Evolutionary conservation across 2,329 filamentous ascomycete genomes (phyloP).

Genomic region (Colletotrichum sp.): DNA sequence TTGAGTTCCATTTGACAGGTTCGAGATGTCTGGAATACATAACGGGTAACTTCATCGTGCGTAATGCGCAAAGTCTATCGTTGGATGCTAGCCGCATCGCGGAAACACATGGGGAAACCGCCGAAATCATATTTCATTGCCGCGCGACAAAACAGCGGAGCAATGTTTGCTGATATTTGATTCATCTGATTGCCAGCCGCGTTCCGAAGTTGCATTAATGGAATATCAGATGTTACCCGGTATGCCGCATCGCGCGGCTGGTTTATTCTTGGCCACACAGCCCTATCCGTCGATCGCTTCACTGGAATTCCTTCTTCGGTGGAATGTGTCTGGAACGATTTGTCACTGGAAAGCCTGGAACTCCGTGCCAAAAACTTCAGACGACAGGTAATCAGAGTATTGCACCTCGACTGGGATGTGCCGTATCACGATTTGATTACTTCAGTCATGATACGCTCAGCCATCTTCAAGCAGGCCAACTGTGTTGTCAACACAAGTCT

Average conservation of each 20-base stretch:
- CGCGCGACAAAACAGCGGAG: neutral
- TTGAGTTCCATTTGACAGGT: neutral
- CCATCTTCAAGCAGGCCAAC: neutral
- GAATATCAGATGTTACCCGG: neutral
- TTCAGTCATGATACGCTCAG: neutral
- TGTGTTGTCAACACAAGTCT: neutral
- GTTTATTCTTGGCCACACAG: neutral
- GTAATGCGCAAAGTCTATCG: neutral
- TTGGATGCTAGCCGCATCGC: neutral
- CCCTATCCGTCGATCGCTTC: neutral
- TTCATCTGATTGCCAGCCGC: neutral
- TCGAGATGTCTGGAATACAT: neutral
- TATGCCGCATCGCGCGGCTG: neutral
- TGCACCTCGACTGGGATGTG: neutral
- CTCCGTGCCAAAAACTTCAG: neutral
- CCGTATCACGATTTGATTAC: fast-evolving
- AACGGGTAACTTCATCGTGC: neutral
- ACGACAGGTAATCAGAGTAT: neutral
- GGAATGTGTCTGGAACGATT: neutral
- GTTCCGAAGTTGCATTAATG: neutral
- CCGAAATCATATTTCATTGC: neutral
- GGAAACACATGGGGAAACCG: neutral
- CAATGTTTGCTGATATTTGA: neutral
- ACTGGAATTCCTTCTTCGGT: neutral
- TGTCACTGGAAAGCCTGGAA: neutral